These are phyloP conservation scores for Lactifluus pinguis DNA, from an alignment of 768 basidiomycete species.

Conservation along the genomic window DNA sequence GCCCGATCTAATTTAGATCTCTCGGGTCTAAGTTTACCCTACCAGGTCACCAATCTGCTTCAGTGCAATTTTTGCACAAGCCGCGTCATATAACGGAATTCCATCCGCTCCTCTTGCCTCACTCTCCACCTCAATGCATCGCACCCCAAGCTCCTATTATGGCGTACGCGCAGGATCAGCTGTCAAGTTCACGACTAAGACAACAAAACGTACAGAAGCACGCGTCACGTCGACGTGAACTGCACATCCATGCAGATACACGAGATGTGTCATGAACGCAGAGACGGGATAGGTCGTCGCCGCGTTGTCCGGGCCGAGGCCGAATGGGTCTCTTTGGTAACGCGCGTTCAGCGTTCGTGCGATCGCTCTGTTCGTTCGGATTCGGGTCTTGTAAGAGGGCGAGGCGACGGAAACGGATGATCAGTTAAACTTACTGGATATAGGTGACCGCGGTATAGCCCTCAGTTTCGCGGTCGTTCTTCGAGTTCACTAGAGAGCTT, in stretches of 20 bases:
- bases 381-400: slow-evolving; percentile 6
- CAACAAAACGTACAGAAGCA: slow-evolving; percentile 45
- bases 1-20: too few species aligned
- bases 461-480: slow-evolving; percentile 85
- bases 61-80: slow-evolving; percentile 37
- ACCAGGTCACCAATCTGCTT: slow-evolving; percentile 9
- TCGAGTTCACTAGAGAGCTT: slow-evolving; percentile 57
- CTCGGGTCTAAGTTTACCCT: neutral
- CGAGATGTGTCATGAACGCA: slow-evolving; percentile 78
- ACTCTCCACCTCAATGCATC: slow-evolving; percentile 42
- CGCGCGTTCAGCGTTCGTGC: slow-evolving; percentile 56
- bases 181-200: neutral
- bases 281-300: slow-evolving; percentile 62
- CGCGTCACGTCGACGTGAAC: slow-evolving; percentile 52
- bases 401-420: slow-evolving; percentile 1
- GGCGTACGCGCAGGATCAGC: neutral
- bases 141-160: slow-evolving; percentile 47
- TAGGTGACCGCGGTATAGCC: slow-evolving; percentile 82
- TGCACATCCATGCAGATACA: slow-evolving; percentile 57
- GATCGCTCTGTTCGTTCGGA: slow-evolving; percentile 45
- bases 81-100: slow-evolving; percentile 37
- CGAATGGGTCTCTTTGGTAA: slow-evolving; percentile 44
- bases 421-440: slow-evolving; percentile 42
- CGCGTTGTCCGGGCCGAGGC: slow-evolving; percentile 40
- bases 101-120: slow-evolving; percentile 22